Conservation (phyloP, 495 filamentous ascomycete genomes). For the Penicillium malachiteum region DNA sequence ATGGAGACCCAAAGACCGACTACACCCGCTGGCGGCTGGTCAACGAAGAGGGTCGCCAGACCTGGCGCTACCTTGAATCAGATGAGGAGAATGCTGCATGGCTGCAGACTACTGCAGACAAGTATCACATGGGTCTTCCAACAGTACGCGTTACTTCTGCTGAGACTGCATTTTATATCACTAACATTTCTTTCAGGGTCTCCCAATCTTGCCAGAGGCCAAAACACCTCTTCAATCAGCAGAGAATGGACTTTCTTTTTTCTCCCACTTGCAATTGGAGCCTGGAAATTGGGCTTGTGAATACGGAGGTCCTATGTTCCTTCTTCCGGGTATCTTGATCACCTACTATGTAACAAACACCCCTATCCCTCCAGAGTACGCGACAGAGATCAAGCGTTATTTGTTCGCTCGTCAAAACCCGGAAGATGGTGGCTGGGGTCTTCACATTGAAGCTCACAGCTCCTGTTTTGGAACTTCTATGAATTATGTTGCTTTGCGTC, state of each 20-base stretch:
- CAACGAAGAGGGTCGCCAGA: constrained; percentile 80
- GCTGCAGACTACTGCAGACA: constrained; percentile 84
- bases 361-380: constrained; percentile 75
- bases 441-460: constrained; percentile 95
- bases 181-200: constrained; percentile 49
- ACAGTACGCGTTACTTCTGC: constrained; percentile 41
- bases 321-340: constrained; percentile 81
- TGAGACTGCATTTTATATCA: background rate
- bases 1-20: constrained; percentile 63
- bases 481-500: constrained; percentile 82
- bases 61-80: constrained; percentile 87
- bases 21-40: constrained; percentile 78
- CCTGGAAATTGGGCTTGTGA: constrained; percentile 96
- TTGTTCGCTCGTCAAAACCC: constrained; percentile 84
- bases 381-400: constrained; percentile 90
- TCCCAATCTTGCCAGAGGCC: constrained; percentile 67
- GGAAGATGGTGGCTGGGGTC: constrained; percentile 91
- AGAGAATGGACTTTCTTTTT: constrained; percentile 83
- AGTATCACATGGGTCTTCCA: constrained; percentile 75
- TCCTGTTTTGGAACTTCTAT: constrained; percentile 85
- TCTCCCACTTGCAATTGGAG: constrained; percentile 82
- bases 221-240: constrained; percentile 73
- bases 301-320: constrained; percentile 88
- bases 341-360: constrained; percentile 91
- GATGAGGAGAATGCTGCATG: constrained; percentile 72